Conservation (phyloP, 108 stramenopile genomes). For the Halocafeteria seosinensis region DNA sequence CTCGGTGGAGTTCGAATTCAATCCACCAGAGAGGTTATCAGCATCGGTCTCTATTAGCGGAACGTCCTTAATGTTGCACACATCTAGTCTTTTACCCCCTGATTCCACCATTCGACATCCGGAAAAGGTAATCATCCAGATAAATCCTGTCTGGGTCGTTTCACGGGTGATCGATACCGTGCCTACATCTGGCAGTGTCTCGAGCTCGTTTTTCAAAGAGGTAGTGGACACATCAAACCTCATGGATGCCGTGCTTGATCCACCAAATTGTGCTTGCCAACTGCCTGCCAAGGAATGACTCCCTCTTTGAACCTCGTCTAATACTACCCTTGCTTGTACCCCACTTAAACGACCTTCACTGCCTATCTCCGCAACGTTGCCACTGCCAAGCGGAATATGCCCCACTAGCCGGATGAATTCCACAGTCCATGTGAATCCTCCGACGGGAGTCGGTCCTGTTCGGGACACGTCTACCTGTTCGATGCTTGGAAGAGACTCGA, state of each 20-base stretch:
- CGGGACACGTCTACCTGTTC: constrained; percentile 47
- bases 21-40: not conserved
- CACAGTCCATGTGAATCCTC: constrained; percentile 56
- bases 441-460: constrained; percentile 35
- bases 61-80: constrained; percentile 36
- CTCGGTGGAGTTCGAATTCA: not conserved
- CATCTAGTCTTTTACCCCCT: no score
- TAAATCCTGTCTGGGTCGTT: constrained; percentile 32
- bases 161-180: constrained; percentile 37
- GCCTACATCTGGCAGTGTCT: constrained; percentile 45
- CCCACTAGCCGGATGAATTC: constrained; percentile 58
- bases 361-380: constrained; percentile 8
- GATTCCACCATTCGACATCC: constrained; percentile 55
- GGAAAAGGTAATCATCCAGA: constrained; percentile 56
- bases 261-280: not conserved
- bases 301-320: constrained; percentile 1
- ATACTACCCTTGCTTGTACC: constrained; percentile 5
- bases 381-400: constrained; percentile 48
- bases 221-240: constrained; percentile 40
- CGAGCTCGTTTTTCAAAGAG: constrained; percentile 38
- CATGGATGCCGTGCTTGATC: constrained; percentile 22
- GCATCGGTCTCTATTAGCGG: constrained; percentile 19
- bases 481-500: constrained; percentile 55
- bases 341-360: not conserved
- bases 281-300: constrained; percentile 5